These are phyloP conservation scores for Comarum palustre DNA, from an alignment of 306 rosid genomes.

Conservation along the genomic window DNA sequence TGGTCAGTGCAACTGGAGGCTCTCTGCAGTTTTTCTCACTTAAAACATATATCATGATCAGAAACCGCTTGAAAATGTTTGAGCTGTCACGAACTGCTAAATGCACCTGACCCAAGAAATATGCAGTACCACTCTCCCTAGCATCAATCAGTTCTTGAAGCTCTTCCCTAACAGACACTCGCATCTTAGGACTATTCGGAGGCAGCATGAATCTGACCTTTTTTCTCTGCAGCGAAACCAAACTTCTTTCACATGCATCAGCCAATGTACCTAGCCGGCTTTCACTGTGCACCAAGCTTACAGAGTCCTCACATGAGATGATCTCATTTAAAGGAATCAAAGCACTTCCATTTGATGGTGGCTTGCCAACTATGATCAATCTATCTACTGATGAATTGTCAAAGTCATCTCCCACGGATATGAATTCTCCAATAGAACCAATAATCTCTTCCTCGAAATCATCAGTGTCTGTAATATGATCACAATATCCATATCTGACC, in stretches of 20 bases:
- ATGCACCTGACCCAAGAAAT: conserved; percentile 71
- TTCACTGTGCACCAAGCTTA: conserved; percentile 30
- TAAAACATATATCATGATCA: conserved; percentile 52
- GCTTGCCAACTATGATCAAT: conserved; percentile 62
- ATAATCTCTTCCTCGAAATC: conserved; percentile 80
- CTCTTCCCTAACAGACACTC: conserved; percentile 49
- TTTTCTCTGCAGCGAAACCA: conserved; percentile 27
- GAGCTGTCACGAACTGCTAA: conserved; percentile 52
- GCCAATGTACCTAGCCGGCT: conserved; percentile 35
- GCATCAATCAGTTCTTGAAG: conserved; percentile 62
- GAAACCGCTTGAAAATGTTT: conserved; percentile 50
- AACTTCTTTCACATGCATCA: conserved; percentile 26
- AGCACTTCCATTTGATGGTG: conserved; percentile 46
- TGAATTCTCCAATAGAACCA: conserved; percentile 66
- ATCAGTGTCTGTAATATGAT: conserved; percentile 50
- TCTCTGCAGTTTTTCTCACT: conserved; percentile 63
- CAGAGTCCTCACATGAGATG: conserved; percentile 3
- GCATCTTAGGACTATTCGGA: conserved; percentile 54
- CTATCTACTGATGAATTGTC: conserved; percentile 49
- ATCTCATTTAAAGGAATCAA: conserved; percentile 47
- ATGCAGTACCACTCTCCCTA: conserved; percentile 80
- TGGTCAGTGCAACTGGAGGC: conserved; percentile 58
- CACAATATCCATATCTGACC: conserved; percentile 71
- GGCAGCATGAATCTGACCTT: conserved; percentile 74
- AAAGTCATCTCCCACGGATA: conserved; percentile 49